phyloP scores from a whole-genome alignment of 192 early-diverging fungal species.

The Coemansia sp. region DNA sequence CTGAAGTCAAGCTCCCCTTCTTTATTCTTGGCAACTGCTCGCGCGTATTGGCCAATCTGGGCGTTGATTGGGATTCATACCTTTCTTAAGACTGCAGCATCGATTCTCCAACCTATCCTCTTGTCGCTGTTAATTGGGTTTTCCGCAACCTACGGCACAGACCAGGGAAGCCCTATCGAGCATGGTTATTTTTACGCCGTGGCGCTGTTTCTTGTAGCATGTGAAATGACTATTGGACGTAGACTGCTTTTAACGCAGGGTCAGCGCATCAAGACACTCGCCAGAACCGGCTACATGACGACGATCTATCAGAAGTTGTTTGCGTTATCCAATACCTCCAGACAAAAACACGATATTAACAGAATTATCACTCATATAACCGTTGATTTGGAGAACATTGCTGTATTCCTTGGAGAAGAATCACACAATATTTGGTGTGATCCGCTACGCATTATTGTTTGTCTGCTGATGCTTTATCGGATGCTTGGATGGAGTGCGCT shows the following conservation, averaged over 20 bases:
- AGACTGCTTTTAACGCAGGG: not conserved
- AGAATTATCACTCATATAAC: slow-evolving; percentile 68
- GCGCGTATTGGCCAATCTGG: too few species aligned
- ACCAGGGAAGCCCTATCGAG: slow-evolving; percentile 55
- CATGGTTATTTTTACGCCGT: slow-evolving; percentile 31
- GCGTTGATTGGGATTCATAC: too few species aligned
- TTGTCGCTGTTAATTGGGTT: too few species aligned
- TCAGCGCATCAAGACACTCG: not conserved
- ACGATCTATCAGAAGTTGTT: slow-evolving; percentile 19
- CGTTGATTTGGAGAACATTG: slow-evolving; percentile 48
- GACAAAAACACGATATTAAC: slow-evolving; percentile 74
- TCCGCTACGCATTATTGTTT: slow-evolving; percentile 4
- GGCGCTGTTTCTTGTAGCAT: too few species aligned
- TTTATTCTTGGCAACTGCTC: too few species aligned
- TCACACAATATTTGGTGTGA: slow-evolving; percentile 12
- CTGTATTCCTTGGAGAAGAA: slow-evolving; percentile 1
- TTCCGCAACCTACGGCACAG: too few species aligned
- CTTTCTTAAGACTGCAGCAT: too few species aligned
- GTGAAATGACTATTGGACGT: not conserved
- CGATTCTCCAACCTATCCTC: too few species aligned
- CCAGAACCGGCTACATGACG: not conserved
- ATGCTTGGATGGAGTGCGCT: slow-evolving; percentile 68
- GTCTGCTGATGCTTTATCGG: not conserved
- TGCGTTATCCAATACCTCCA: slow-evolving; percentile 32
- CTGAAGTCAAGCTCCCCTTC: too few species aligned